Evolutionary conservation across 139 green algal species (phyloP), one percentile per base, ranked within the genome.

Genomic region (Mychonastes homosphaera): DNA sequence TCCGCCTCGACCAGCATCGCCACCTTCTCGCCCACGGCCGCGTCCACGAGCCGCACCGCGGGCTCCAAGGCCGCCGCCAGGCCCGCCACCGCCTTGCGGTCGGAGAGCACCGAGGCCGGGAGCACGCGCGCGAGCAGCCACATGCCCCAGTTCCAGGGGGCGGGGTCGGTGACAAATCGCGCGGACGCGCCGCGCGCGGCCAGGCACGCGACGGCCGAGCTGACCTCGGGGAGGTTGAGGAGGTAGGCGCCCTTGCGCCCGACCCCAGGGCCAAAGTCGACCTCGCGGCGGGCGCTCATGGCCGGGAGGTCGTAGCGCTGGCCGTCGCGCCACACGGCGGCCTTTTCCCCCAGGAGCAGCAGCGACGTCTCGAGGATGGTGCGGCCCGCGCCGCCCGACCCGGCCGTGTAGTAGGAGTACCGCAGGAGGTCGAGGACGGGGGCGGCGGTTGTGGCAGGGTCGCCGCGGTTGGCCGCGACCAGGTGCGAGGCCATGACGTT

Each of bases 401-500:
- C 90, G 4, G 87, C 87, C 7, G 86, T 94, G 74, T 87, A 95
- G 73, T 95, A 95, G 32, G 67, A 87, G 79, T 94, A 95, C 30
- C 80, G 65, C 33, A 94, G 50, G 32, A 79, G 67, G n/a, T 63
- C 65, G 24, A n/a, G n/a, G n/a, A n/a, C n/a, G n/a, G n/a, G n/a
- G n/a, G n/a, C n/a, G n/a, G n/a, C n/a, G n/a, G n/a, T n/a, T n/a
- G n/a, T n/a, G n/a, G n/a, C n/a, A n/a, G n/a, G n/a, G n/a, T n/a
- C n/a, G n/a, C n/a, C n/a, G n/a, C n/a, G n/a, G n/a, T n/a, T n/a
- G n/a, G n/a, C n/a, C n/a, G n/a, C n/a, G n/a, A n/a, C n/a, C 65
- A 95, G 92, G 64, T 95, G 80, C 0, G 87, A 84, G 9, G 86
- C 90, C 86, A 97, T 96, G 39, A 97, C 72, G 62, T 96, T 96